Conservation (phyloP, 805 yeast species). For the Ogataea trehalophila region DNA sequence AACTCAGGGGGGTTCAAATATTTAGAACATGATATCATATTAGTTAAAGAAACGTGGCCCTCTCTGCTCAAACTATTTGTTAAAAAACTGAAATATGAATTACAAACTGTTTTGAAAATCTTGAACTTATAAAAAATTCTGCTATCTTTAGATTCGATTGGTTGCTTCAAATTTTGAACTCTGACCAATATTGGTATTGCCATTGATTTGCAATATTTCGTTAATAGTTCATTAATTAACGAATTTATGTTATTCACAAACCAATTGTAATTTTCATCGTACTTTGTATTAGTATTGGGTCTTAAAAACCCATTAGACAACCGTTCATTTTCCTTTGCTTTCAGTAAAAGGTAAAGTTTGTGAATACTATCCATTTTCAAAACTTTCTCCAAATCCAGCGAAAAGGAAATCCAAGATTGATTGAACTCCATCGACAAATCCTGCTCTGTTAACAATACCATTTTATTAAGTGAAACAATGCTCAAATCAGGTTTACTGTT, state of each 20-base stretch:
- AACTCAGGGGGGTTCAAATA: slow-evolving; percentile 13
- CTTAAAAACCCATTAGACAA: slow-evolving; percentile 16
- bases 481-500: neutral
- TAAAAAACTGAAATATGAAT: slow-evolving; percentile 22
- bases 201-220: slow-evolving; percentile 23
- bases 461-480: neutral
- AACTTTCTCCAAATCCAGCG: neutral
- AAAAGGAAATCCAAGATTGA: neutral
- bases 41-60: slow-evolving; percentile 16
- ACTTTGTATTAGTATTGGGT: neutral
- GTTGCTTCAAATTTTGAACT: slow-evolving; percentile 21
- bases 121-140: slow-evolving; percentile 25
- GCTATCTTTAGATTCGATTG: slow-evolving; percentile 23
- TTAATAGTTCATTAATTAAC: slow-evolving; percentile 30
- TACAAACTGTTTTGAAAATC: slow-evolving; percentile 25
- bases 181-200: slow-evolving; percentile 24
- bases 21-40: slow-evolving; percentile 19
- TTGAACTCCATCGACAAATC: neutral
- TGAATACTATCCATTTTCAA: slow-evolving; percentile 5
- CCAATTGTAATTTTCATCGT: slow-evolving; percentile 12
- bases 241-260: slow-evolving; percentile 21
- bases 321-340: slow-evolving; percentile 19
- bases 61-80: slow-evolving; percentile 15
- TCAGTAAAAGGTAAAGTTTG: slow-evolving; percentile 19
- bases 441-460: neutral